These are phyloP conservation scores for Ceratocystis colombiana DNA, from an alignment of 2,329 filamentous ascomycete species.

Conservation along the genomic window DNA sequence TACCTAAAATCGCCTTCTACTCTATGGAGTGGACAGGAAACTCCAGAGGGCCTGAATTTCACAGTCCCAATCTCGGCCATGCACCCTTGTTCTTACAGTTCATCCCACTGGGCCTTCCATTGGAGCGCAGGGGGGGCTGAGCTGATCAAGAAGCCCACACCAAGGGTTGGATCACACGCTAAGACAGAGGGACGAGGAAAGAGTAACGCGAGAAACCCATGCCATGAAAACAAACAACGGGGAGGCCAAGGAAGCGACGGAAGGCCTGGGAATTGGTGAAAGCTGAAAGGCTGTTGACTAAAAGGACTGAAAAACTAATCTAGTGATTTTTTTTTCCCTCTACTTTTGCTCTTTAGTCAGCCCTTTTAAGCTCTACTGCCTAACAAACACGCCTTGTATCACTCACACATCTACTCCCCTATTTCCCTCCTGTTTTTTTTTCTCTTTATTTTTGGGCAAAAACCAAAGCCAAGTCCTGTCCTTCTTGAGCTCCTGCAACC, in stretches of 20 bases:
- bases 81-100: conserved; percentile 4
- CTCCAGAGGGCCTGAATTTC: not conserved
- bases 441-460: not conserved
- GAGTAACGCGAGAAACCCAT: conserved; percentile 12
- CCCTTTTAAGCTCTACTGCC: not conserved
- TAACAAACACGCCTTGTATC: not conserved
- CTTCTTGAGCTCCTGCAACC: not conserved
- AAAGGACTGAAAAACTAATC: conserved; percentile 2
- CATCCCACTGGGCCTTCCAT: not conserved
- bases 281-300: conserved; percentile 8
- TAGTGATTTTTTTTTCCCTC: not conserved
- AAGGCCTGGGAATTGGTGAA: not conserved
- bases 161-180: conserved; percentile 15
- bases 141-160: conserved; percentile 11
- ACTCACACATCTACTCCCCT: not conserved
- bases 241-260: conserved; percentile 13
- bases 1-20: not conserved
- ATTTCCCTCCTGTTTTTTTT: not conserved
- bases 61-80: not conserved
- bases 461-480: not conserved
- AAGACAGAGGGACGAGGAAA: conserved; percentile 8
- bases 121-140: conserved; percentile 12
- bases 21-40: not conserved
- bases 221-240: conserved; percentile 12
- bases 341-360: not conserved